Evolutionary conservation across 805 yeast genomes (phyloP), one percentile per base, ranked within the genome.

Genomic region (Kockiozyma suomiensis): DNA sequence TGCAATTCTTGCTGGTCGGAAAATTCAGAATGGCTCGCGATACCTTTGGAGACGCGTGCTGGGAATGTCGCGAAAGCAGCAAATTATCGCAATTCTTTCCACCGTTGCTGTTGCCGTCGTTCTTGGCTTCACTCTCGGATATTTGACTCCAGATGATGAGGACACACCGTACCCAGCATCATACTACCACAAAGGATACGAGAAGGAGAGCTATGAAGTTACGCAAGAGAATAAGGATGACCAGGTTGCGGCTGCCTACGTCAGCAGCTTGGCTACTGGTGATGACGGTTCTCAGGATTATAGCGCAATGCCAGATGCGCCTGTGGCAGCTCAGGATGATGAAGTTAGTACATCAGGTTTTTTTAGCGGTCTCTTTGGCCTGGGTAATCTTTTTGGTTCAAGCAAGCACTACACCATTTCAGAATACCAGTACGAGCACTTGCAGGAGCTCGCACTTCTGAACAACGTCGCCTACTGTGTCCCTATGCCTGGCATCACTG

Each of bases 401-500:
- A 30, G 48, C 37, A 33, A 35, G 23, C 62, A 50, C 48, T 50
- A 43, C 45, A 58, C 62, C 4, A 56, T 58, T 15, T 61, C 65
- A 4, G 30, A 30, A 30, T 58, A 43, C 42, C 56, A 50, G 50
- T 54, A 61, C 26, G 59, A 51, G 25, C 51, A 54, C 17, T 48
- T 62, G 35, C 42, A 62, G 32, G 65, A 62, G 46, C 54, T 62
- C 25, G 56, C 66, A 21, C 54, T 62, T 26, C 15, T 62, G 28
- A 56, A 62, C 40, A 60, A 66, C 47, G 50, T 57, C 12, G 67
- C 69, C 4, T 66, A 66, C 51, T 66, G 69, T 26, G 61, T 66
- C 2, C 69, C 69, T 17, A 26, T 26, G 42, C 69, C 69, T 3
- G 69, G 67, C 21, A 62, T 66, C 43, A 46, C 55, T 4, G n/a